Percentiles rank a stretch among this genome's conserved stretches.
phyloP scores from a whole-genome alignment of 495 filamentous ascomycete genomes.

The Lasiosphaeria ovina region DNA sequence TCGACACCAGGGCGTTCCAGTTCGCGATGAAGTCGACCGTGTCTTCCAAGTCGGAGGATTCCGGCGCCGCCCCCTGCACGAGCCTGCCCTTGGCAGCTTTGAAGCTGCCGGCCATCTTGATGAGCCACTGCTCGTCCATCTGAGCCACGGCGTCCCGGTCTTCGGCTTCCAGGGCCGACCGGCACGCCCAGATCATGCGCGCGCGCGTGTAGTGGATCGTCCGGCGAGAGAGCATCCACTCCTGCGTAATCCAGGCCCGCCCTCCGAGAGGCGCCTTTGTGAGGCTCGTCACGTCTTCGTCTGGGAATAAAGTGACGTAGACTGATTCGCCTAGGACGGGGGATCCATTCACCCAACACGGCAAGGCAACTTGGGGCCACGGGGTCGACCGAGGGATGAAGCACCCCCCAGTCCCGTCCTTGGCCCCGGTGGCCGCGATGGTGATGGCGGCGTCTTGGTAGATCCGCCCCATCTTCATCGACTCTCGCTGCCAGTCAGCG shows the following conservation, averaged over 20 bases:
- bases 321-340: background rate
- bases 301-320: background rate
- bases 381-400: background rate
- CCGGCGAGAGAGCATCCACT: slow-evolving; percentile 10
- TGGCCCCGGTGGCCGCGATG: slow-evolving; percentile 7
- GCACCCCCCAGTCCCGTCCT: slow-evolving; percentile 6
- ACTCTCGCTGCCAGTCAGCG: slow-evolving; percentile 32
- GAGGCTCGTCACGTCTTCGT: slow-evolving; percentile 6
- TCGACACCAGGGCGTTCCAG: slow-evolving; percentile 1
- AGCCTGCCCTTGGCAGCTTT: too few relatives aligned
- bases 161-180: slow-evolving; percentile 1
- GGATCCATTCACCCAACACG: background rate
- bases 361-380: background rate
- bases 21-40: background rate
- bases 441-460: slow-evolving; percentile 29
- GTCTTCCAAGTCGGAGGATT: too few relatives aligned
- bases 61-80: too few relatives aligned
- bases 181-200: slow-evolving; percentile 7
- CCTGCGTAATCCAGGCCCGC: slow-evolving; percentile 9
- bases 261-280: background rate
- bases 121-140: slow-evolving; percentile 5
- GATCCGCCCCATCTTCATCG: slow-evolving; percentile 26
- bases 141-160: slow-evolving; percentile 2
- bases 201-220: slow-evolving; percentile 6
- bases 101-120: background rate